A percentile compares a stretch with the other conserved stretches of the same genome.
These are phyloP conservation scores for Dendrocalamus latiflorus DNA, from an alignment of 202 grass and related monocot genomes.

Conservation along the genomic window DNA sequence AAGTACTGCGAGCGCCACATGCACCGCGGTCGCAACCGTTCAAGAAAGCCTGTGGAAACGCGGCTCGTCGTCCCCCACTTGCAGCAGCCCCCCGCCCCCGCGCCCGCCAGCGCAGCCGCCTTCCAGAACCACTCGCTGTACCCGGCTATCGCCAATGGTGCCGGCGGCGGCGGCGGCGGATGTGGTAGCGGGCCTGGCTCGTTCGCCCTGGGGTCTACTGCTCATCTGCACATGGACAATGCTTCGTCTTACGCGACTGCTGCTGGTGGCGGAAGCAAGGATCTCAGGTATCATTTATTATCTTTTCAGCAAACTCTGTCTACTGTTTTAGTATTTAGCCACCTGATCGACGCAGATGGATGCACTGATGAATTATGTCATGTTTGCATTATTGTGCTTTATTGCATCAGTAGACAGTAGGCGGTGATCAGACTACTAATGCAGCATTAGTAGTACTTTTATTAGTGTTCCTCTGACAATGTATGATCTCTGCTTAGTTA, in stretches of 20 bases:
- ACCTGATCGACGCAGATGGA: slow-evolving; percentile 1
- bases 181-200: slow-evolving; percentile 19
- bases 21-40: slow-evolving; percentile 94
- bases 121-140: slow-evolving; percentile 51
- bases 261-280: slow-evolving; percentile 39
- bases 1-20: slow-evolving; percentile 99
- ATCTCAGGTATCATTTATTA: slow-evolving; percentile 42
- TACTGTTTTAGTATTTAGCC: background rate
- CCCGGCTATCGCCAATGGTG: slow-evolving; percentile 7
- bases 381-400: slow-evolving; percentile 4
- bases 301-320: background rate
- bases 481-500: background rate
- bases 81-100: slow-evolving; percentile 11
- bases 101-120: background rate
- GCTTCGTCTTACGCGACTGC: slow-evolving; percentile 39
- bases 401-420: background rate
- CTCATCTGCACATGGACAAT: slow-evolving; percentile 46
- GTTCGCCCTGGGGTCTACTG: slow-evolving; percentile 28
- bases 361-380: background rate
- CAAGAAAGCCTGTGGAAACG: slow-evolving; percentile 99
- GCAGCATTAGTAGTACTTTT: background rate
- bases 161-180: background rate
- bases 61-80: slow-evolving; percentile 39
- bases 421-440: slow-evolving; percentile 1
- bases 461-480: background rate